A percentile compares a stretch with the other conserved stretches of the same genome.
Evolutionary conservation across 768 basidiomycete species (phyloP).

Genomic region (Macrocybe gigantea): DNA sequence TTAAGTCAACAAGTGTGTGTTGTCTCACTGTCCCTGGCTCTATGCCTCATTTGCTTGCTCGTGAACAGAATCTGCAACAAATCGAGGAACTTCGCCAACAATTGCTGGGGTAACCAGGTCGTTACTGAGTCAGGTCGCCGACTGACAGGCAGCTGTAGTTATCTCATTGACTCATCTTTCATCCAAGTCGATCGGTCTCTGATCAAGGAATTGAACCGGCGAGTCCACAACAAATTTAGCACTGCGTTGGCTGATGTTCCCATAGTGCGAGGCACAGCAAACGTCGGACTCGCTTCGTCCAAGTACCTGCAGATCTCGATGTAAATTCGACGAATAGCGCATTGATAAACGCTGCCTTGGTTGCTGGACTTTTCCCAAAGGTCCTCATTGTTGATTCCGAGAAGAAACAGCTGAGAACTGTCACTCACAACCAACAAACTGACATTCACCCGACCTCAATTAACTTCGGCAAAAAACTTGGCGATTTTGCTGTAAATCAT

Average conservation of each 20-base stretch:
- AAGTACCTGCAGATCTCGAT: conserved; percentile 67
- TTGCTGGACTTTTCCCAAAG: conserved; percentile 89
- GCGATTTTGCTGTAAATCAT: conserved; percentile 71
- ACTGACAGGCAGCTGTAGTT: conserved; percentile 34
- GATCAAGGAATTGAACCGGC: conserved; percentile 69
- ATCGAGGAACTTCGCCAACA: conserved; percentile 96
- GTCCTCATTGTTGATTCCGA: conserved; percentile 64
- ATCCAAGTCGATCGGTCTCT: conserved; percentile 63
- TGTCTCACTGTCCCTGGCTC: neutral
- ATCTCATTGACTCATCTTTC: conserved; percentile 85
- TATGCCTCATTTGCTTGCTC: conserved; percentile 1
- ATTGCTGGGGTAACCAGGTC: conserved; percentile 52
- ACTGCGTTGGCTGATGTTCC: conserved; percentile 2
- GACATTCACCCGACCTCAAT: conserved; percentile 89
- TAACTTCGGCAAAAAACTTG: conserved; percentile 67
- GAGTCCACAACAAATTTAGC: conserved; percentile 9
- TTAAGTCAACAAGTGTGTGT: conserved; percentile 72
- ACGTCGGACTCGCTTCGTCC: conserved; percentile 68
- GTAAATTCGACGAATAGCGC: conserved; percentile 57
- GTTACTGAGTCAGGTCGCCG: conserved; percentile 2
- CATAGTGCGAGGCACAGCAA: conserved; percentile 65
- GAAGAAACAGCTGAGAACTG: conserved; percentile 65
- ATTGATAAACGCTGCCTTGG: conserved; percentile 75
- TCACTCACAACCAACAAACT: conserved; percentile 74
- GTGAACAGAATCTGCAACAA: conserved; percentile 76